Evolutionary conservation across 148 eudicot species (phyloP).

Genomic region (Rhododendron williamsianum): DNA sequence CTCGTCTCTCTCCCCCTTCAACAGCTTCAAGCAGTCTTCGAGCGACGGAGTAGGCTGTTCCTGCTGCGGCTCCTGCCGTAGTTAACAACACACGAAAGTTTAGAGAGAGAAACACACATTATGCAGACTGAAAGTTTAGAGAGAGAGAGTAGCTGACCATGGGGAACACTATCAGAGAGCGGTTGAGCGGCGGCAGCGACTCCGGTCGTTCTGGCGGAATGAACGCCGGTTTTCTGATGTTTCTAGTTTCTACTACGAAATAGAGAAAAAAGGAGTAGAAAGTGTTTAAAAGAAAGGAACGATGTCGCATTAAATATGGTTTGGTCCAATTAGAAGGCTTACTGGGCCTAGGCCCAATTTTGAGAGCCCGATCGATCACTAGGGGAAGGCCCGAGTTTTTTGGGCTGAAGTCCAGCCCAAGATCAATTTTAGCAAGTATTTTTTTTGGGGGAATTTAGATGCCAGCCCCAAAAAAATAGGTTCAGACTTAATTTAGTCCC

Average conservation of each 20-base stretch:
- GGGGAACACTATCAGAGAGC: neutral
- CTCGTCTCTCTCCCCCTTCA: constrained; percentile 70
- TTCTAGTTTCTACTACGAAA: neutral
- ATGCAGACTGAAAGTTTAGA: neutral
- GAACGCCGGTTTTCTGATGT: neutral
- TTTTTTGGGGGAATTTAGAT: no score
- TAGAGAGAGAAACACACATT: neutral
- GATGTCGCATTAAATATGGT: neutral
- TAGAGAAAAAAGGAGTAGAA: neutral
- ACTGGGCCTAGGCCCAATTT: no score
- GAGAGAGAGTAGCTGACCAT: neutral
- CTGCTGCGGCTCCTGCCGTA: neutral
- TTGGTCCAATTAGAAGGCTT: neutral
- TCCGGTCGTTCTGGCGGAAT: neutral
- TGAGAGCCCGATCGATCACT: no score
- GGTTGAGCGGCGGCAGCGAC: neutral
- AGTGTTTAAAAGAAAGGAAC: neutral
- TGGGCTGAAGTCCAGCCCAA: no score
- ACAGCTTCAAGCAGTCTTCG: constrained; percentile 64
- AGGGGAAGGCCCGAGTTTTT: no score
- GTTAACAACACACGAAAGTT: neutral
- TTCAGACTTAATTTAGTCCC: no score
- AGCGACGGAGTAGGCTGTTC: constrained; percentile 25
- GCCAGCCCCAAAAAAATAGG: no score
- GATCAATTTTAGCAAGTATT: no score